Evolutionary conservation across 1,284 basidiomycete genomes (phyloP), one percentile per base, ranked within the genome.

Genomic region (Fomes fomentarius): DNA sequence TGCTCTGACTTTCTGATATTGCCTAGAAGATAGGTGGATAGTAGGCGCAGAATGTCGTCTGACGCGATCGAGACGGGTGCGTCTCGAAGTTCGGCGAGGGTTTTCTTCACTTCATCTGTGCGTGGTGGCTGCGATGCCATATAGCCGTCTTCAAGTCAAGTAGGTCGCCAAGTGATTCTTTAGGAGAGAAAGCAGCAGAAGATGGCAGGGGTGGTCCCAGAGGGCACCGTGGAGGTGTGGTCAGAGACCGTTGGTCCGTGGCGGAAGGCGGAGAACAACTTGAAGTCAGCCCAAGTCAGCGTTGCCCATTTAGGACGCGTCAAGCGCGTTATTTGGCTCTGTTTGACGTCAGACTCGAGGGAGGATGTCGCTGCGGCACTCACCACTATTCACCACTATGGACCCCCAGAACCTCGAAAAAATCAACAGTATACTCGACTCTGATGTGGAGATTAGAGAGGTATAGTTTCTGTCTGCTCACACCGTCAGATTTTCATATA

Each of bases 11-110:
- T 50, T 24, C 41, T 50, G 28, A 57, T 46, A n/a, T 52, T 48
- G 0, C 64, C 64, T n/a, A 87, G 78, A 14, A 94, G 75, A 67
- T 83, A 83, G 21, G 69, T 71, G 64, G 80, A 85, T 39, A 91
- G 70, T 0, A 73, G 75, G 1, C 69, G 71, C 12, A 93, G 75
- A 24, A 83, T 71, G 24, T 69, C 70, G 58, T 88, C 84, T 28
- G 77, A 50, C 9, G 56, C 56, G 6, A 52, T 69, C 60, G 79
- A 76, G 33, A 80, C 76, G 4, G 87, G 87, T 15, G 69, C 66
- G 61, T 85, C 82, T 56, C 78, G 85, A 47, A 90, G 74, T 40
- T 65, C 67, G 34, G 68, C 60, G 37, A 90, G 79, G 26, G 79
- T 67, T 40, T 68, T 68, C 57, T 76, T 71, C 60, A 85, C 67